Base-by-base conservation (phyloP, 148 eudicot species). In the Silene latifolia region DNA sequence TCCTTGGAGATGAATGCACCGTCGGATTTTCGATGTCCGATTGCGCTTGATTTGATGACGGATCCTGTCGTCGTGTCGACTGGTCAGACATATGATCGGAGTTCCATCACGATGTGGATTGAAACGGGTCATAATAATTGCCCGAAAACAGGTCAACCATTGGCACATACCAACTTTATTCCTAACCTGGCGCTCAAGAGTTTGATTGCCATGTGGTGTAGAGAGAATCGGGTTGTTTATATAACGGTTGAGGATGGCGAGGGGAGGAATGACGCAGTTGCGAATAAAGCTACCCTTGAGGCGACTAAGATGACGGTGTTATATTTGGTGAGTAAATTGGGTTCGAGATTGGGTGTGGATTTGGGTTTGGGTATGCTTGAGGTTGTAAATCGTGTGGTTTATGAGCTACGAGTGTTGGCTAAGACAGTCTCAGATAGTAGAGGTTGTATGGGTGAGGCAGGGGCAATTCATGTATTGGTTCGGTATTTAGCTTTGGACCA, bases 21-120 rank as follows among this genome's bases (percentile, higher is more conserved):
- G 69, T 64, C 86, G 68, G 98, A 94, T 69, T 91, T 91, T 7
- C 8, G 44, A 39, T 39, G 44, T 39, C 44, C 44, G 9, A 39
- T 39, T 39, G 6, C 44, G 44, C 83, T 94, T 1, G 98, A 94
- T 44, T 44, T 94, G 70, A 91, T 94, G 90, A 74, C 84, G 11
- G 97, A 94, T 72, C 97, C 98, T 12, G 97, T 94, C 2, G 93
- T 94, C 4, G 92, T 88, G 20, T 82, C 97, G 3, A 94, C 98
- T 0, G 98, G 98, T 10, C 98, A 94, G 74, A 93, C 98, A 0
- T 93, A 93, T n/a, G 98, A 93, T 72, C 89, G 93, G 14, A 8
- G 67, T 14, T 89, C 97, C 2, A 91, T 93, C 23, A 72, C 71
- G 7, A 61, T 78, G 19, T 93, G 98, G 98, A 74, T 93, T 17